phyloP scores from a whole-genome alignment of 108 stramenopile species.

The Bacterosira constricta region DNA sequence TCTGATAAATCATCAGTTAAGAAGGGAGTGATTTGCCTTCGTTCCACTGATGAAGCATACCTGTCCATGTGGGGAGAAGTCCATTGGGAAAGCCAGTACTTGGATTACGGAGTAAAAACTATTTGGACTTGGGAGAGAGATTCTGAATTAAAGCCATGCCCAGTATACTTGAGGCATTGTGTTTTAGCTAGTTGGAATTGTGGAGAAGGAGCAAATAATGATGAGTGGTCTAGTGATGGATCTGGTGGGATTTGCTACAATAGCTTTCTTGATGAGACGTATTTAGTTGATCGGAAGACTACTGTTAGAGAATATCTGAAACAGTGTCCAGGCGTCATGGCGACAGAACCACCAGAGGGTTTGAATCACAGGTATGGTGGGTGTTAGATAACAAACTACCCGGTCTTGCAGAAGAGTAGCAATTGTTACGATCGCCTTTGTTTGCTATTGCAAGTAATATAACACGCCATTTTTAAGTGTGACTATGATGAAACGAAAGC shows the following conservation, averaged over 20 bases:
- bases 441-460: too few relatives aligned
- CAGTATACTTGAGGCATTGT: constrained; percentile 88
- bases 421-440: too few relatives aligned
- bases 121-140: constrained; percentile 84
- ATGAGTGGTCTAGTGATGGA: constrained; percentile 13
- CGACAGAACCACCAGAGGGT: constrained; percentile 46
- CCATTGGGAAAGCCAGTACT: constrained; percentile 60
- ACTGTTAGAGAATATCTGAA: constrained; percentile 71
- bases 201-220: not conserved
- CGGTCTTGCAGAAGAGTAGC: too few relatives aligned
- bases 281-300: constrained; percentile 74
- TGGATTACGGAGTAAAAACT: constrained; percentile 60
- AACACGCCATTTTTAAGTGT: too few relatives aligned
- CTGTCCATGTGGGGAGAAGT: constrained; percentile 67
- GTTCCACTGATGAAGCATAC: constrained; percentile 73
- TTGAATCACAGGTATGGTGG: constrained; percentile 64
- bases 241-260: constrained; percentile 65
- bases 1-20: not conserved
- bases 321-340: constrained; percentile 57
- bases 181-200: constrained; percentile 62
- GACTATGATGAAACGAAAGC: not conserved
- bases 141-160: constrained; percentile 77
- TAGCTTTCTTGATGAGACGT: constrained; percentile 83
- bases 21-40: constrained; percentile 66
- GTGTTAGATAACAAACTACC: constrained; percentile 1